Evolutionary conservation across 495 filamentous ascomycete genomes (phyloP), one percentile per base, ranked within the genome.

Genomic region (Neurospora sp.): DNA sequence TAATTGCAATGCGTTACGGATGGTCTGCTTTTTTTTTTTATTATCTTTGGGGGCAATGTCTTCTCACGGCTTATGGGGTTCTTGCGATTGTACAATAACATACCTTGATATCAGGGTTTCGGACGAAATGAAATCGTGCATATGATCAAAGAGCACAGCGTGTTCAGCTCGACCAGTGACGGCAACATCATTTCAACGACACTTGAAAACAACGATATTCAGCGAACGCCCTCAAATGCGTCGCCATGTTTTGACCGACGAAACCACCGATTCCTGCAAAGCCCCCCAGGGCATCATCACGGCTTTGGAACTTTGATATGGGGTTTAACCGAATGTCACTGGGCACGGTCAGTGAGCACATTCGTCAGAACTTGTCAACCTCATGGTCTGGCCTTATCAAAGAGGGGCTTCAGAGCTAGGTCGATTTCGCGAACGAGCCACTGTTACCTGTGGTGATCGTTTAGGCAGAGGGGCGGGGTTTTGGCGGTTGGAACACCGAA

Each of bases 1-100:
- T 65, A 65, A 80, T 79, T 80, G 79, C 79, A 93, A 93, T 91
- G 91, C 88, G 91, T 93, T 91, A 94, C 90, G 92, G 91, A 91
- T 91, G 90, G 91, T 91, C 87, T 90, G 90, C 85, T 87, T 90
- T 85, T 31, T 27, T 27, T 31, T 59, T 35, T 35, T 61, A 31
- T 37, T 65, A 35, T 65, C 53, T 85, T 83, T 87, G 87, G 89
- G 90, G 89, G 88, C 89, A 90, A 88, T 89, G 88, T 88, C 87
- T 90, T 90, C 53, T 78, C 86, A 91, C 85, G 89, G 88, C 89
- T 87, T 86, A 86, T 81, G 87, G 87, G 89, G 89, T 85, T 87
- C 53, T 87, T 86, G 87, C 88, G 88, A 90, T 84, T 92, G 90
- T 93, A 93, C 89, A 91, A 91, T 92, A 92, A 65, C 81, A 83